Conservation (phyloP, 2,329 filamentous ascomycete species). For the Parascedosporium putredinis region DNA sequence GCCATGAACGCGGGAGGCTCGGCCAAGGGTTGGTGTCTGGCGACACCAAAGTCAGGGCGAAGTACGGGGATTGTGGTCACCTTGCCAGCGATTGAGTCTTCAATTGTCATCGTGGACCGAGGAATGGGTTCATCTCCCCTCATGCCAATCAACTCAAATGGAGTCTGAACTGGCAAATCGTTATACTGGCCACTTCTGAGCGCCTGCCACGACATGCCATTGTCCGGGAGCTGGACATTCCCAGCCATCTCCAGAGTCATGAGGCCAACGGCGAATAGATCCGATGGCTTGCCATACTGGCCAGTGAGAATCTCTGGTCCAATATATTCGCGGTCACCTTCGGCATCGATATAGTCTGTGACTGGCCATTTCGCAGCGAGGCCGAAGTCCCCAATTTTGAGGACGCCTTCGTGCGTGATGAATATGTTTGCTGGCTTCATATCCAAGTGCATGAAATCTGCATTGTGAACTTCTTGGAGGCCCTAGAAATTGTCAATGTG, state of each 20-base stretch:
- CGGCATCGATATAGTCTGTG: conserved; percentile 66
- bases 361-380: conserved; percentile 73
- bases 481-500: conserved; percentile 42
- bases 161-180: conserved; percentile 79
- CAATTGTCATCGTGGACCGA: neutral
- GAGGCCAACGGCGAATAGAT: conserved; percentile 87
- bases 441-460: conserved; percentile 76
- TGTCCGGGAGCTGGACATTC: conserved; percentile 88
- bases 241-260: conserved; percentile 92
- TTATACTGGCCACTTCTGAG: conserved; percentile 82
- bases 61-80: neutral
- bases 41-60: conserved; percentile 25
- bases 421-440: conserved; percentile 79
- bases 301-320: conserved; percentile 85
- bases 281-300: conserved; percentile 78
- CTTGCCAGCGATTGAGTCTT: conserved; percentile 1
- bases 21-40: conserved; percentile 38
- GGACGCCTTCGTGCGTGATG: conserved; percentile 67
- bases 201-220: conserved; percentile 83
- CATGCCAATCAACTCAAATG: conserved; percentile 60
- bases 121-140: neutral
- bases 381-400: conserved; percentile 83
- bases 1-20: conserved; percentile 81
- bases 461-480: conserved; percentile 79
- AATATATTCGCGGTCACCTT: conserved; percentile 94